Percentiles rank a stretch among this genome's conserved stretches.
phyloP scores from a whole-genome alignment of 371 early-diverging fungal genomes.

The Syncephalis fuscata region DNA sequence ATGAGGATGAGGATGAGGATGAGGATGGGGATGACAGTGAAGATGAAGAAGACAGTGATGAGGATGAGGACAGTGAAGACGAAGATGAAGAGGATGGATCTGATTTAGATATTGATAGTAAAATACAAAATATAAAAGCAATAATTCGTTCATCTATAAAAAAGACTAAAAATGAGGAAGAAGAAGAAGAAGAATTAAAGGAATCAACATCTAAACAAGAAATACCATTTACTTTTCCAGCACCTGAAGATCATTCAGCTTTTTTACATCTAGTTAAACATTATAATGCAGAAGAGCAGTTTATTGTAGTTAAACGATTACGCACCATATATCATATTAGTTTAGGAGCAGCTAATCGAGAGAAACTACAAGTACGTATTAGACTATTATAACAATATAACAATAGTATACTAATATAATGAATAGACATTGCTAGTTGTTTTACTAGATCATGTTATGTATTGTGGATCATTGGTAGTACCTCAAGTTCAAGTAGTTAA shows the following conservation, averaged over 20 bases:
- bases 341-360: slow-evolving; percentile 57
- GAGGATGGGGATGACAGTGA: slow-evolving; percentile 29
- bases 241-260: slow-evolving; percentile 48
- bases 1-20: slow-evolving; percentile 26
- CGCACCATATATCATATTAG: slow-evolving; percentile 66
- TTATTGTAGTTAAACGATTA: slow-evolving; percentile 57
- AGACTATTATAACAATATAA: not conserved
- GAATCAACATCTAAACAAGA: slow-evolving; percentile 17
- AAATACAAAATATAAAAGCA: no score
- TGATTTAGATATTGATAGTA: no score
- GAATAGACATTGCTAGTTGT: slow-evolving; percentile 28
- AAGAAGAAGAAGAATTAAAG: slow-evolving; percentile 2
- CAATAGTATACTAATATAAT: no score
- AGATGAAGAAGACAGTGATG: slow-evolving; percentile 15
- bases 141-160: no score
- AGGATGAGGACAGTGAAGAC: slow-evolving; percentile 20
- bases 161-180: no score
- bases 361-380: slow-evolving; percentile 27
- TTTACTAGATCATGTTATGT: slow-evolving; percentile 47
- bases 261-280: slow-evolving; percentile 36
- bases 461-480: slow-evolving; percentile 22
- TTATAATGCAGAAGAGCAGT: slow-evolving; percentile 35
- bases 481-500: slow-evolving; percentile 26
- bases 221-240: slow-evolving; percentile 69
- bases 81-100: slow-evolving; percentile 13